Evolutionary conservation across 2,329 filamentous ascomycete species (phyloP), one percentile per base, ranked within the genome.

Genomic region (Plenodomus tracheiphilus): DNA sequence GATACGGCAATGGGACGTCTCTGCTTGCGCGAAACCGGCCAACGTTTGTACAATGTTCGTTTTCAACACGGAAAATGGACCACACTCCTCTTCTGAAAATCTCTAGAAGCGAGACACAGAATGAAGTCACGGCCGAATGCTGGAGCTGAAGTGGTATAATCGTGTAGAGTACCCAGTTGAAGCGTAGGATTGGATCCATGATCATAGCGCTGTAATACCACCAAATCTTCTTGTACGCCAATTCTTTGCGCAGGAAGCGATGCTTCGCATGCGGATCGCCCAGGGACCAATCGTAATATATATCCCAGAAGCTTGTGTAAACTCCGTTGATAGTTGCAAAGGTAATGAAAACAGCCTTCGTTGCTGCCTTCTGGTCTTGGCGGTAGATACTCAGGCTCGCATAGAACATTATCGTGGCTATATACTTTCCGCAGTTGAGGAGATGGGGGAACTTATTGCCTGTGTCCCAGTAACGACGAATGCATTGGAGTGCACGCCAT

Each of bases 211-310:
- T 71, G 69, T 97, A 99, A 77, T 99, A 99, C 36, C 86, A 78
- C 87, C 89, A 94, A 3, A 82, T 79, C 11, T 80, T 79, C 66
- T 93, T 93, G 62, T 94, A 88, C 0, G 87, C 91, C 0, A 94
- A 80, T 8, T 89, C 86, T 49, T 93, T 84, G 6, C 94, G 87
- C 10, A 81, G 62, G 49, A 76, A 73, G 0, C 77, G 81, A 57
- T 88, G 78, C 10, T 83, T 81, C 0, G 89, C 83, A 46, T 86
- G 84, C 0, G 87, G 81, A 61, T 97, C 91, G 2, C 93, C 81
- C n/a, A 97, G 79, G 66, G 88, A 94, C 81, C 94, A 97, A 71
- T 99, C 94, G 89, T 97, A 97, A 56, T 91, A 85, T 1, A 99
- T 76, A 68, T 99, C 94, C 94, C 94, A 99, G 36, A 96, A 81